These are phyloP conservation scores for Firmiana major DNA, from an alignment of 345 rosid genomes.

Conservation along the genomic window DNA sequence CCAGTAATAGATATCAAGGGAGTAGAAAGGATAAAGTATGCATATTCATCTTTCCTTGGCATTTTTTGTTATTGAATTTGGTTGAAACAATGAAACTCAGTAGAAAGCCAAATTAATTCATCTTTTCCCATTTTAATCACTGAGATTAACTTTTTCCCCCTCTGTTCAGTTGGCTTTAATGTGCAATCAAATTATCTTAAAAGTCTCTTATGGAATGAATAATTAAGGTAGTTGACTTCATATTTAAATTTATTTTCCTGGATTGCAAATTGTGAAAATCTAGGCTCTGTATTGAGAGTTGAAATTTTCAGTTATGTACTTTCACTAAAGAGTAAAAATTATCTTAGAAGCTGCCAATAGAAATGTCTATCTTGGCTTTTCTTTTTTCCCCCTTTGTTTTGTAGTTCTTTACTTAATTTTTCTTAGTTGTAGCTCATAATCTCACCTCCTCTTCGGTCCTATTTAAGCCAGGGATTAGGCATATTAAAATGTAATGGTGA, in stretches of 20 bases:
- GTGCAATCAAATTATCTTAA: background rate
- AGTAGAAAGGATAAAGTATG: conserved; percentile 25
- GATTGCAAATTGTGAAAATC: background rate
- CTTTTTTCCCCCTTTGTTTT: background rate
- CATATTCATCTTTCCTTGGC: conserved; percentile 11
- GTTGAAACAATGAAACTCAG: background rate
- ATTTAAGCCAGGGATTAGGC: too few species aligned
- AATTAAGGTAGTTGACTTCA: background rate
- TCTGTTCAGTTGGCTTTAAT: background rate
- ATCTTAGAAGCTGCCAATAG: background rate
- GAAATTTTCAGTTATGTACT: background rate
- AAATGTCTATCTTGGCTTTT: background rate
- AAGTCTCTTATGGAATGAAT: background rate
- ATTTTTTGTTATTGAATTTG: conserved; percentile 7
- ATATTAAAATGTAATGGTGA: background rate
- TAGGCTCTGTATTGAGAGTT: background rate
- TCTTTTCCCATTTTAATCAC: background rate
- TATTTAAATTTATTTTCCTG: background rate
- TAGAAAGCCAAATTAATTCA: conserved; percentile 5
- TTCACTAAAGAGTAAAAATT: background rate
- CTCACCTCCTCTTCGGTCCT: background rate
- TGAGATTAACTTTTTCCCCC: background rate
- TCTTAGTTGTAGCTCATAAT: background rate
- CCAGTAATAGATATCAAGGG: conserved; percentile 15
- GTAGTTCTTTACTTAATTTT: background rate